phyloP scores from a whole-genome alignment of 2,329 filamentous ascomycete species.

The Botryotinia calthae region DNA sequence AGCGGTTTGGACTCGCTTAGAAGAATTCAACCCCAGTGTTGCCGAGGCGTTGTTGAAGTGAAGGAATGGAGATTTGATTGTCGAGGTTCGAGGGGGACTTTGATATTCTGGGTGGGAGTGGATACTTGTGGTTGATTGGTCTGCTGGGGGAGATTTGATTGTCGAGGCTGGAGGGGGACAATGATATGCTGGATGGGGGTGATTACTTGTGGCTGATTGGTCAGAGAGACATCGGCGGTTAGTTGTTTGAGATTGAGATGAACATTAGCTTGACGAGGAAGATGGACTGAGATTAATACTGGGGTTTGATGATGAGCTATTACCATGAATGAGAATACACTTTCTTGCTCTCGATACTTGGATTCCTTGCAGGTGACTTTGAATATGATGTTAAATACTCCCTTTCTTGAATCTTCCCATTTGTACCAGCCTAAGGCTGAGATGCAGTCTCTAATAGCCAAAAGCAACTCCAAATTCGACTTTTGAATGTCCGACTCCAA shows the following conservation, averaged over 20 bases:
- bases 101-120: no score
- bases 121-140: no score
- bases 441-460: no score
- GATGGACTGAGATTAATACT: not conserved
- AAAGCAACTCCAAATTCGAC: no score
- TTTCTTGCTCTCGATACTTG: not conserved
- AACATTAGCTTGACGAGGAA: not conserved
- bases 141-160: not conserved
- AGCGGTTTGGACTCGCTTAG: conserved; percentile 14
- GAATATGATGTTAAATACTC: not conserved
- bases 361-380: not conserved
- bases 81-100: not conserved
- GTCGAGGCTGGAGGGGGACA: not conserved
- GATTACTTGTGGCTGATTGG: not conserved
- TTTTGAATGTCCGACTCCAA: no score
- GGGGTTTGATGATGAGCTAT: not conserved
- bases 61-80: not conserved
- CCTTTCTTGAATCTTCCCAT: not conserved
- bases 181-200: not conserved
- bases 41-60: not conserved
- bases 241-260: not conserved
- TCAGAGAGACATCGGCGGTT: not conserved
- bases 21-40: not conserved
- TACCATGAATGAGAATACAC: not conserved
- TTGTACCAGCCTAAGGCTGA: no score